Base-by-base conservation (phyloP, 1,284 basidiomycete genomes). In the Apiotrichum brassicae region DNA sequence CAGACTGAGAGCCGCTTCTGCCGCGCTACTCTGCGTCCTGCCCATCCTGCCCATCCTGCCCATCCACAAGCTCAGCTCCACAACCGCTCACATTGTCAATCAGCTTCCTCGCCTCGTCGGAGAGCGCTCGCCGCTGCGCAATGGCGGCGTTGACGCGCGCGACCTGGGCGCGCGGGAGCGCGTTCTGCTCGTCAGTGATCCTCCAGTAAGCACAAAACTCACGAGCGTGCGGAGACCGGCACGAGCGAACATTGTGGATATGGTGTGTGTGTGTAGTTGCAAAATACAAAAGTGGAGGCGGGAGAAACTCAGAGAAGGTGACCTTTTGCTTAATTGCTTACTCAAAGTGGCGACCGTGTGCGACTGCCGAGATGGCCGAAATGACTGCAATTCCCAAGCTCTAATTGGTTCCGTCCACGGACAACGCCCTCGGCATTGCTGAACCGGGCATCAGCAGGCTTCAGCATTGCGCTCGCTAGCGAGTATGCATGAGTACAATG, bases 81-180 rank as follows among this genome's bases (percentile, higher is more conserved):
- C n/a, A n/a, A n/a, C n/a, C n/a, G 57, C 70, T 43, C 53, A 75
- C 76, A 49, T 65, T 56, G 56, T 78, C 76, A 54, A 79, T 78
- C 56, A 75, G 71, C 56, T 72, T 68, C 41, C 74, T 64, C 14
- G 75, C 74, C 43, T 77, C 70, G 22, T 68, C 68, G 7, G 73
- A 73, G 18, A 79, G 65, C 9, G 63, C 53, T n/a, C 76, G 69
- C 22, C 63, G 57, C 45, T 73, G 64, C 11, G 65, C 58, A 24
- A 72, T 32, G 26, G 63, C 34, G 3, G 47, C 46, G 12, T 64
- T 51, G 8, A 62, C 59, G 48, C 65, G 57, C 22, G 60, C 54
- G 36, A 72, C 60, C 46, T 67, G 68, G 16, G 65, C 33, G 14
- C 60, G 53, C 35, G 71, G 70, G 33, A 70, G 63, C 33, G 71